A percentile compares a stretch with the other conserved stretches of the same genome.
phyloP scores from a whole-genome alignment of 208 protist species.

The Crithidia fasciculata region DNA sequence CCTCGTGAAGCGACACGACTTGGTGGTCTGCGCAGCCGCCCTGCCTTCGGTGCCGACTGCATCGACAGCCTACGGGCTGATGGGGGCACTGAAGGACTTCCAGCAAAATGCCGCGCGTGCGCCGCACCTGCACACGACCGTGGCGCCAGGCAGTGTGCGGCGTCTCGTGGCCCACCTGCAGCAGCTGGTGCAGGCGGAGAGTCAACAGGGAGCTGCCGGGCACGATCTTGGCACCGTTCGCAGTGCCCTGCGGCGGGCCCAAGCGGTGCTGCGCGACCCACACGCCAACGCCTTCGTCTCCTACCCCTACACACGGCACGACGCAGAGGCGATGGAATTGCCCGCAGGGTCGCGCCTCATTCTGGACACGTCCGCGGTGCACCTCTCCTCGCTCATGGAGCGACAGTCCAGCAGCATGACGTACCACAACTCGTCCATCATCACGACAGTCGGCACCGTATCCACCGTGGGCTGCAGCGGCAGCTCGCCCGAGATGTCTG shows the following conservation, averaged over 20 bases:
- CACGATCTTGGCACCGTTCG: slow-evolving; percentile 7
- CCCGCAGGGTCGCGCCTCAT: slow-evolving; percentile 3
- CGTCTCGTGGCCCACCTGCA: slow-evolving; percentile 13
- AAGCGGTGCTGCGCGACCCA: slow-evolving; percentile 21
- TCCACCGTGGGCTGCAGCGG: slow-evolving; percentile 19
- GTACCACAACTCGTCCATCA: slow-evolving; percentile 14
- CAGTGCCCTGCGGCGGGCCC: slow-evolving; percentile 14
- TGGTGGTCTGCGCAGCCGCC: slow-evolving; percentile 25
- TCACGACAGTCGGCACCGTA: slow-evolving; percentile 10
- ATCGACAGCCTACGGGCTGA: slow-evolving; percentile 5
- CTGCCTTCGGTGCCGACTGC: slow-evolving; percentile 12
- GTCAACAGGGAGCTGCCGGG: background rate
- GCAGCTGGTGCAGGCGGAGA: background rate
- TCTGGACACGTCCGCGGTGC: slow-evolving; percentile 6
- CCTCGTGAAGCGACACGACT: slow-evolving; percentile 9
- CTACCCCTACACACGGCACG: slow-evolving; percentile 5
- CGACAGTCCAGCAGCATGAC: background rate
- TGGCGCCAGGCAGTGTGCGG: slow-evolving; percentile 17
- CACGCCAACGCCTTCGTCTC: slow-evolving; percentile 4
- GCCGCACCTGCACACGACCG: background rate
- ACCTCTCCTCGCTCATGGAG: background rate
- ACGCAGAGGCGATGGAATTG: slow-evolving; percentile 7
- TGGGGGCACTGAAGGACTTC: slow-evolving; percentile 15
- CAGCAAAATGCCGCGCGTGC: slow-evolving; percentile 1
- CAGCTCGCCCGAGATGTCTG: slow-evolving; percentile 14